Evolutionary conservation across 495 filamentous ascomycete species (phyloP), one percentile per base, ranked within the genome.

Genomic region (Tricharina praecox): DNA sequence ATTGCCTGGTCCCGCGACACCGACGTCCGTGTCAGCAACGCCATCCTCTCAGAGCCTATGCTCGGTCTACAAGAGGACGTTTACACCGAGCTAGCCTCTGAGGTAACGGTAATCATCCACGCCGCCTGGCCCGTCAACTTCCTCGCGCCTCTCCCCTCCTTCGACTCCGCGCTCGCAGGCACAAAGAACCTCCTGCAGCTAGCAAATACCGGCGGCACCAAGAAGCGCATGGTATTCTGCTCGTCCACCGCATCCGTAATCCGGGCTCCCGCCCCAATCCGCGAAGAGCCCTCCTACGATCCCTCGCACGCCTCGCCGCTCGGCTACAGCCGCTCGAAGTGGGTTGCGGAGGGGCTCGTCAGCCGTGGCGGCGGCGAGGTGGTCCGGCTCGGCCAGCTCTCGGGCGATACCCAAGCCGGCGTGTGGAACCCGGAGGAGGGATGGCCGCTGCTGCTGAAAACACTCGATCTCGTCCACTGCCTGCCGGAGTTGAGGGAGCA

Each of bases 121-220:
- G 67, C 72, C 19, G 77, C 76, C 23, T 81, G 77, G 77, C 66
- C 72, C 3, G 77, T 80, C 9, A 80, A 79, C 61, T 81, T 80
- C 64, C 72, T 68, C 26, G 61, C 71, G 41, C 58, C 65, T 1
- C 64, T 81, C 3, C 50, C 55, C 11, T 70, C 65, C 49, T 80
- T 80, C 53, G 69, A 66, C 19, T 63, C 69, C 35, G 69, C 68
- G 44, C 64, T 74, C 45, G 59, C 61, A 9, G 67, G 67, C 20
- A 57, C 72, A 1, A 48, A 52, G 0, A 66, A 75, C 47, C 65
- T 79, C 3, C 53, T 77, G 33, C 58, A 64, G 36, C 61, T 79
- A 11, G 67, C 60, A 13, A 59, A 36, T 3, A 21, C 20, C 54
- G n/a, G n/a, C n/a, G 30, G 49, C 46, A 1, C 15, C 26, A 2